Base-by-base conservation (phyloP, 2,329 filamentous ascomycete species). In the Dothidotthia symphoricarpi region DNA sequence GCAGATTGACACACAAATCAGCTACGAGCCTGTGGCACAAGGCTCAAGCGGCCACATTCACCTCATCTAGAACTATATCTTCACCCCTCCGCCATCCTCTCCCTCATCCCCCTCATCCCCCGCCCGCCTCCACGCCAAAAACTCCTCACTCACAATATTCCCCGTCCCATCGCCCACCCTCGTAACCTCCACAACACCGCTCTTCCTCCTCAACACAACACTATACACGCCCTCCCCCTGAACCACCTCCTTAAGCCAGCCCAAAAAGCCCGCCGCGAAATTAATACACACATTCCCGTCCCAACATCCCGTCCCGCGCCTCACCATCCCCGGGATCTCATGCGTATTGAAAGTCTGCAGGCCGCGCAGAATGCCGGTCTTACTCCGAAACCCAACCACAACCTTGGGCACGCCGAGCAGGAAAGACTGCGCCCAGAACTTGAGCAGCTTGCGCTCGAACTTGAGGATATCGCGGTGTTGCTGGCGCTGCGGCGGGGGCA, bases 361-460 rank as follows among this genome's bases (percentile, higher is more conserved):
- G 10, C 79, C 75, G 31, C 76, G 75, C 15, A 98, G 73, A 36
- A 87, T 77, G 6, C 93, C 91, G 38, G 83, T 61, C 39, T 76
- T 80, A 24, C 79, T 83, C 31, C 93, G 82, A 64, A 93, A 96
- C 1, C 93, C 93, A 19, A 98, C 86, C 30, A 96, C 81, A 49
- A 98, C 88, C 51, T 84, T 93, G 0, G 89, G 88, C 1, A 97
- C 90, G 27, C 91, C 91, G 2, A 98, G 82, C 2, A 98, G 75
- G 61, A 95, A 98, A 0, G 87, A 95, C 66, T 97, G 93, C 11
- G 91, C 88, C 93, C 93, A 98, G 69, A 91, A 95, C 59, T 94
- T 94, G 68, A 95, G 79, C 37, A 97, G 76, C 64, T 97, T 97
- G 32, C 86, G 80, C 67, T 96, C 87, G 62, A 91, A 95, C 47